Evolutionary conservation across 805 yeast species (phyloP), one percentile per base, ranked within the genome.

Genomic region (Metschnikowia bowlesiae): DNA sequence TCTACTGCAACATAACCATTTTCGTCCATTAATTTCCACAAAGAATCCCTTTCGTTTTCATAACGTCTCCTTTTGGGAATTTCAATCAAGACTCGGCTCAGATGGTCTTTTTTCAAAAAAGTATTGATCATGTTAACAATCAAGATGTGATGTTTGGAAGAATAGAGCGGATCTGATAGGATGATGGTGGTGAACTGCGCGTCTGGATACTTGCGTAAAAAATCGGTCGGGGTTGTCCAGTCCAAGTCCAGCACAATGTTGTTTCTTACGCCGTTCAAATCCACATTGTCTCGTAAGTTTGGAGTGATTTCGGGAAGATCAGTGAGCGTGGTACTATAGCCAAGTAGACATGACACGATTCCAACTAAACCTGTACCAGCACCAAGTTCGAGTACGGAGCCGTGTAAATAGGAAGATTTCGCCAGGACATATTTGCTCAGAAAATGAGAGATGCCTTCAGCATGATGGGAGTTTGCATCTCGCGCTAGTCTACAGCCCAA

Each of bases 341-440:
- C 89, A 6, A 84, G 59, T 8, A 73, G 50, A 0, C 79, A 80
- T 49, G 87, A 75, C 0, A 84, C 75, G 34, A 94, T 85, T 0
- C 98, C 97, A 3, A 84, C 85, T 13, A 92, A 72, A 0, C 99
- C 99, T 0, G 99, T 94, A 0, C 99, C 99, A 0, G 98, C 76
- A 0, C 99, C 99, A n/a, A 94, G 69, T 60, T 92, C 99, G 30
- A 87, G 63, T 0, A 84, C 63, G 0, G 68, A 64, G 18, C 60
- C 65, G 13, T 43, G 26, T 3, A 67, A 53, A 30, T 62, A 63
- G 6, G 49, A 40, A 2, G 47, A 35, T 1, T 53, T 54, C 26
- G n/a, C 13, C 8, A 16, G 2, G 13, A 4, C 13, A 16, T 2
- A 4, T 35, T 35, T 7, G 11, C 26, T 4, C 38, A 35, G 11